These are phyloP conservation scores for Suillus alpinus DNA, from an alignment of 768 basidiomycete genomes.

Conservation along the genomic window DNA sequence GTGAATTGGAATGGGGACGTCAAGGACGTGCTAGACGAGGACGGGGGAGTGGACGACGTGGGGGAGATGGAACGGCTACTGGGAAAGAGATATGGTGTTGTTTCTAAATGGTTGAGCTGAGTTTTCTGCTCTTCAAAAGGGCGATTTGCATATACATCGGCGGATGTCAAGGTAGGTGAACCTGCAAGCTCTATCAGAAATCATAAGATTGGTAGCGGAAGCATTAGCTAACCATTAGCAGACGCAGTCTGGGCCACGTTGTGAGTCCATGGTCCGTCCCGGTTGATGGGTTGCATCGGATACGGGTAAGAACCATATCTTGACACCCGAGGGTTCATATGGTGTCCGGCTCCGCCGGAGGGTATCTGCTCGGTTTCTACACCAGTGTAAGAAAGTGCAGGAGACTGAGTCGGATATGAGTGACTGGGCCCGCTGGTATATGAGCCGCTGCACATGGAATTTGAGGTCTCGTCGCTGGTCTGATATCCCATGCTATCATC, in stretches of 20 bases:
- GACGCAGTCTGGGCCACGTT: slow-evolving; percentile 30
- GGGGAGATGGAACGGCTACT: slow-evolving; percentile 74
- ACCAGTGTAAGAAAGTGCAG: slow-evolving; percentile 39
- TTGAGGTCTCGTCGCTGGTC: slow-evolving; percentile 42
- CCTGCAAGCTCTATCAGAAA: slow-evolving; percentile 42
- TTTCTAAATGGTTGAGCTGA: slow-evolving; percentile 47
- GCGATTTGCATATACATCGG: slow-evolving; percentile 48
- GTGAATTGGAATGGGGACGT: slow-evolving; percentile 67
- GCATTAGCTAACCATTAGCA: slow-evolving; percentile 27
- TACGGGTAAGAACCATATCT: slow-evolving; percentile 55
- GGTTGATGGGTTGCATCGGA: slow-evolving; percentile 33
- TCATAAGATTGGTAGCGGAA: slow-evolving; percentile 26
- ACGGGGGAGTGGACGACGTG: slow-evolving; percentile 55
- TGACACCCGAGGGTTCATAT: slow-evolving; percentile 37
- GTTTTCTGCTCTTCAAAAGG: slow-evolving; percentile 60
- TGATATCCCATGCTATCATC: slow-evolving; percentile 50
- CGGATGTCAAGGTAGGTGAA: slow-evolving; percentile 50
- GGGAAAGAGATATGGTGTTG: slow-evolving; percentile 58
- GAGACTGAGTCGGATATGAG: slow-evolving; percentile 45
- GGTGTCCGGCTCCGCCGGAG: slow-evolving; percentile 24
- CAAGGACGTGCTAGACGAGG: slow-evolving; percentile 59
- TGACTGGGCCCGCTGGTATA: slow-evolving; percentile 41
- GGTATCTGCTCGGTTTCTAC: slow-evolving; percentile 32
- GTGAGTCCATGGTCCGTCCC: slow-evolving; percentile 28
- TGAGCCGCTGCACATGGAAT: slow-evolving; percentile 40